A percentile compares a stretch with the other conserved stretches of the same genome.
Evolutionary conservation across 2,329 filamentous ascomycete genomes (phyloP).

Genomic region (Colletotrichum paranaense): DNA sequence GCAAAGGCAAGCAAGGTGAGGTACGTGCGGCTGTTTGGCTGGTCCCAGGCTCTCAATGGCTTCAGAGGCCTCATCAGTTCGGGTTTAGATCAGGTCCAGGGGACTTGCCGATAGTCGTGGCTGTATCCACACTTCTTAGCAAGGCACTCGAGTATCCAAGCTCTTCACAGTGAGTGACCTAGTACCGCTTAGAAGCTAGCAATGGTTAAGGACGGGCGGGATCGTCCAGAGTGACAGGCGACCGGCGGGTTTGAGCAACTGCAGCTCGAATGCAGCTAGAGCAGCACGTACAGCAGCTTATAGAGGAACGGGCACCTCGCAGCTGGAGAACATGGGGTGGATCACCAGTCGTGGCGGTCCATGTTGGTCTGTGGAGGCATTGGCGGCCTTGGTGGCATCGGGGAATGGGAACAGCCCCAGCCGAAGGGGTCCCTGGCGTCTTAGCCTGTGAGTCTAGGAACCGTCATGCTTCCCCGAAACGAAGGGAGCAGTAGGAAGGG

Average conservation of each 20-base stretch:
- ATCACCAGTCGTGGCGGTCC: constrained; percentile 9
- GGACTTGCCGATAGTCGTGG: constrained; percentile 14
- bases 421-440: constrained; percentile 24
- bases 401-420: constrained; percentile 28
- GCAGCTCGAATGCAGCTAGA: constrained; percentile 19
- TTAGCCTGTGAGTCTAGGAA: constrained; percentile 26
- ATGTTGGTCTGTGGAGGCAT: constrained; percentile 22
- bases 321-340: not conserved
- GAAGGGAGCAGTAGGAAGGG: constrained; percentile 28
- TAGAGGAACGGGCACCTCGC: not conserved
- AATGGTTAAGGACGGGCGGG: constrained; percentile 9
- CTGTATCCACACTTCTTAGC: not conserved
- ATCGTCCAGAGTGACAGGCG: constrained; percentile 31
- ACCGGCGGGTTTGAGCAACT: constrained; percentile 12
- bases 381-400: constrained; percentile 29
- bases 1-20: not conserved
- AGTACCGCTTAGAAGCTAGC: not conserved
- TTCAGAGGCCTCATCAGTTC: constrained; percentile 1
- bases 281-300: not conserved
- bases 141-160: not conserved
- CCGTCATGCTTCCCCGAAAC: constrained; percentile 35
- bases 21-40: constrained; percentile 10
- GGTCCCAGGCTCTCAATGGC: not conserved
- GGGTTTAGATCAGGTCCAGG: constrained; percentile 20
- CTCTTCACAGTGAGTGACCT: too few relatives aligned